Conservation (phyloP, 2,329 filamentous ascomycete species). For the Nemania serpens region DNA sequence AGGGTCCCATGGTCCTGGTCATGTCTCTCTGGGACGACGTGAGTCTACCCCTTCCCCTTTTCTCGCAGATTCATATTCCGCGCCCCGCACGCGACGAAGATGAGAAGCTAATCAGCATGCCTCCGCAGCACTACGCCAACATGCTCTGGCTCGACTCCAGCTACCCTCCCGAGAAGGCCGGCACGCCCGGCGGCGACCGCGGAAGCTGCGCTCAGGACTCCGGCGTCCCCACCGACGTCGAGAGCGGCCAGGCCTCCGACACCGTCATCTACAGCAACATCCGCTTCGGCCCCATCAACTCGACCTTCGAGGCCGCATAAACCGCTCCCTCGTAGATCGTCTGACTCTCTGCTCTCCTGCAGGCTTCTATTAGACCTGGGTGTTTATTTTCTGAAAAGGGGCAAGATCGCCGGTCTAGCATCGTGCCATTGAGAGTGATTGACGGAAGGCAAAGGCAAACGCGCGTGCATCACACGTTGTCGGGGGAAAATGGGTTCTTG, state of each 20-base stretch:
- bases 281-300: constrained; percentile 52
- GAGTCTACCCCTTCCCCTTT: constrained; percentile 15
- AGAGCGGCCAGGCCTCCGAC: constrained; percentile 44
- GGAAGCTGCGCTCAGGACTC: constrained; percentile 52
- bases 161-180: constrained; percentile 46
- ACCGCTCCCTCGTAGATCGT: background rate
- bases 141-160: constrained; percentile 66
- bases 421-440: background rate
- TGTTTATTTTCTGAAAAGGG: background rate
- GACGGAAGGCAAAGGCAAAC: too few species aligned
- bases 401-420: background rate
- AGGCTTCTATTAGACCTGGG: background rate
- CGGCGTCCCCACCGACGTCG: constrained; percentile 52
- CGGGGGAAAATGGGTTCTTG: background rate
- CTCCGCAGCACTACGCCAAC: constrained; percentile 52
- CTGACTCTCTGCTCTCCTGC: background rate
- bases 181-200: constrained; percentile 49
- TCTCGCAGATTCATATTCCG: background rate
- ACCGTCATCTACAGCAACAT: constrained; percentile 54
- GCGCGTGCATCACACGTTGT: too few species aligned
- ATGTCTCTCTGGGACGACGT: constrained; percentile 63
- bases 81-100: background rate
- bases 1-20: constrained; percentile 63
- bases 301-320: constrained; percentile 43
- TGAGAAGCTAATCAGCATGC: constrained; percentile 7